Evolutionary conservation across 2,329 filamentous ascomycete genomes (phyloP), one percentile per base, ranked within the genome.

Genomic region (Penicillium olsonii): DNA sequence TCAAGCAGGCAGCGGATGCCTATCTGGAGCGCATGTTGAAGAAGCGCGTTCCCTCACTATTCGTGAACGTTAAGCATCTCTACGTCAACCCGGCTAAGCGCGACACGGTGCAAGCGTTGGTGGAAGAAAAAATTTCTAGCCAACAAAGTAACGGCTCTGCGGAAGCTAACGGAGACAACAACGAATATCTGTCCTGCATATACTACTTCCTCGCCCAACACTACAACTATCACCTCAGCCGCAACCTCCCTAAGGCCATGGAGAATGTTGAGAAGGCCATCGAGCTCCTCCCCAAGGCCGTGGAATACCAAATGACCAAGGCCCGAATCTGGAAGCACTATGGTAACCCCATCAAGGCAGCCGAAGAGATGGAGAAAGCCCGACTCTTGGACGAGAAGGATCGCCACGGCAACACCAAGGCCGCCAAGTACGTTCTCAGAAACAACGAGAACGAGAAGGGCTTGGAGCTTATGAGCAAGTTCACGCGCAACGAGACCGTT

Each of bases 371-470:
- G 90, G 88, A 96, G 61, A 78, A 87, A 57, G 94, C 94, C 1
- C 85, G 94, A 44, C 81, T 84, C 55, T 79, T 96, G 54, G 95
- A 99, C 66, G 84, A 88, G 58, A 90, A 87, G 73, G 94, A 99
- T 68, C 86, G 94, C 37, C 95, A 97, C 70, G 97, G 97, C 79
- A 99, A 99, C 78, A 95, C 91, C 56, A 99, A 99, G 75, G 87
- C 91, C 42, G 92, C 92, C 52, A 99, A 99, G 69, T 99, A 99
- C 68, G 91, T 95, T 70, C 81, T 99, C 40, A 85, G 94, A 47
- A 95, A 96, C 72, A 84, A 96, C 69, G 85, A 96, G 67, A 94
- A 90, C 65, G 89, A 95, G 43, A 85, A 85, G 60, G 92, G 89
- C 0, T 76, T 97, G 45, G 84, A 89, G 62, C 96, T 90, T 0